Base-by-base conservation (phyloP, 108 stramenopile genomes). In the Skeletonema marinoi region DNA sequence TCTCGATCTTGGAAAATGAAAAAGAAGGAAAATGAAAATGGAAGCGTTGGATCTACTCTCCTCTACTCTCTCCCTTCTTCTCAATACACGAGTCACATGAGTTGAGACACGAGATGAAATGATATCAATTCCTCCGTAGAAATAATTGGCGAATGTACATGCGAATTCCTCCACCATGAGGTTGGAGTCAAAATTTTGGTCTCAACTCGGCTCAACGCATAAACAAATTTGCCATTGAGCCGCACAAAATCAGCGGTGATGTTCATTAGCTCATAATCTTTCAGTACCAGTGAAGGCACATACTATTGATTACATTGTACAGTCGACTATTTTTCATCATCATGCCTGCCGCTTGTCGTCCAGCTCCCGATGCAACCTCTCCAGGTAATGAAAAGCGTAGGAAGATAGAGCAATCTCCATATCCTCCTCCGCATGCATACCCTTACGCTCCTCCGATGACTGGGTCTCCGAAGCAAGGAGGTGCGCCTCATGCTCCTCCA, bases 321-420 rank as follows among this genome's bases (percentile, higher is more conserved):
- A 1, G 12, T 12, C 41, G 41, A 42, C 12, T 42, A 12, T 46
- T 46, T 46, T 16, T 25, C 51, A 19, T 10, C 54, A 25, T 29
- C 54, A 56, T 56, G 54, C 54, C 54, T 25, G 54, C 54, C 9
- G 54, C 54, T 25, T 56, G 54, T 11, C 54, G 54, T 10, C 54
- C 54, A 8, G 54, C 54, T 29, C 21, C 54, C n/a, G 54, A 56
- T 4, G 54, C n/a, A 29, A 6, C 54, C 54, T 29, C 54, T 25
- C 54, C 54, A 5, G 54, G 54, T n/a, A 56, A 56, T 56, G 54
- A 56, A 56, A 56, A 56, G 54, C 54, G 54, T n/a, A 56, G 54
- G 54, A 64, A 35, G 63, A 38, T 35, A 3, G 63, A 35, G 63
- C 63, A 39, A 17, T 39, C 38, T 9, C 63, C 32, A 6, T 64